Conservation (phyloP, 2,329 filamentous ascomycete genomes). For the Trichophaea hybrida region DNA sequence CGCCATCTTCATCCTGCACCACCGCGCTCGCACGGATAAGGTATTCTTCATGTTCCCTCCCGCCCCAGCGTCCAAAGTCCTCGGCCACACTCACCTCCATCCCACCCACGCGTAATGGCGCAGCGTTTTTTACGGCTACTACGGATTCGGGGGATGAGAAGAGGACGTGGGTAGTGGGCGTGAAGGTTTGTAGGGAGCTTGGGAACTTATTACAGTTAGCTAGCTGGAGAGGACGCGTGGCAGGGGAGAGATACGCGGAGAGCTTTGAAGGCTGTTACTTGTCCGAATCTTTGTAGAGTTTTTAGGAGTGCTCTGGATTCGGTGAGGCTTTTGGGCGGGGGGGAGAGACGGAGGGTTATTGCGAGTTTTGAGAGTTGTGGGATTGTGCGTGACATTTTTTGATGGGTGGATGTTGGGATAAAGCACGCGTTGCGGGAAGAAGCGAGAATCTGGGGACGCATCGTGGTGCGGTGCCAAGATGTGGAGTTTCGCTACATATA, state of each 20-base stretch:
- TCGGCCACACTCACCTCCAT: background rate
- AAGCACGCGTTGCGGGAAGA: too few relatives aligned
- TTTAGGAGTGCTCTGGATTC: constrained; percentile 15
- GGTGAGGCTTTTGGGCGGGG: constrained; percentile 13
- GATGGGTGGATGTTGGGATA: too few relatives aligned
- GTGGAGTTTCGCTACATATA: too few relatives aligned
- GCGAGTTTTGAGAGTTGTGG: background rate
- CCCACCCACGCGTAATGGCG: background rate
- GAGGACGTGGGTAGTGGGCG: background rate
- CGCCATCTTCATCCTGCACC: background rate
- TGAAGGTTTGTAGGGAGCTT: background rate
- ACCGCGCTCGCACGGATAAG: background rate
- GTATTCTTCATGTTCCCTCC: background rate
- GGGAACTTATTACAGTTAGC: background rate
- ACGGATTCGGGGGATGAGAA: background rate
- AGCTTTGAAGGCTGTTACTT: constrained; percentile 21
- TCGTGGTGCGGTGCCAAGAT: too few relatives aligned
- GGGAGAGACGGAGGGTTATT: constrained; percentile 12
- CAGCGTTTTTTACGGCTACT: background rate
- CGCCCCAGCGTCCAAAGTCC: background rate
- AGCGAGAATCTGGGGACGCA: too few relatives aligned
- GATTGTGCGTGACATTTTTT: background rate
- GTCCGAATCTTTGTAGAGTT: constrained; percentile 13
- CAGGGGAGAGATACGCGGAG: constrained; percentile 12
- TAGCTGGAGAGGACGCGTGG: background rate